phyloP scores from a whole-genome alignment of 495 filamentous ascomycete genomes.

The Cercophora sp. region DNA sequence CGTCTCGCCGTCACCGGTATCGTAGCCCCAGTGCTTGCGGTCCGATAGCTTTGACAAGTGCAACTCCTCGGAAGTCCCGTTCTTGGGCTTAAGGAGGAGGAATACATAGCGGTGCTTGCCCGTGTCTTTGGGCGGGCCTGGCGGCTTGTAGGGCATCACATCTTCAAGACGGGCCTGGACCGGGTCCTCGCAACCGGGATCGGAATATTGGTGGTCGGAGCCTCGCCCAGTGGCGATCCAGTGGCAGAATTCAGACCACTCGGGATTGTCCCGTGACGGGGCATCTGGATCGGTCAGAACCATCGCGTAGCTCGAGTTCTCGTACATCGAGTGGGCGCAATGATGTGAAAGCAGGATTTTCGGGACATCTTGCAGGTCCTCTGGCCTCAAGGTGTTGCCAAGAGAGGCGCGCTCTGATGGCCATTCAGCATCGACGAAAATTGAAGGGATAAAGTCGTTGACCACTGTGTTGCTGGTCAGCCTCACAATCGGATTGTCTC shows the following conservation, averaged over 20 bases:
- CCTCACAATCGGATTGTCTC: not conserved
- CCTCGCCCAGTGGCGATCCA: conserved; percentile 54
- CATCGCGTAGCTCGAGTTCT: conserved; percentile 35
- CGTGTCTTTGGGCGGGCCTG: conserved; percentile 60
- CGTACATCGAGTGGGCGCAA: not conserved
- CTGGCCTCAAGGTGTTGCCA: conserved; percentile 59
- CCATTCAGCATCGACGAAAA: conserved; percentile 51
- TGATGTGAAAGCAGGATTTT: conserved; percentile 31
- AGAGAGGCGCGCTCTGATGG: conserved; percentile 43
- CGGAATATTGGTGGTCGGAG: not conserved
- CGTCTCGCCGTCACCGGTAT: conserved; percentile 36
- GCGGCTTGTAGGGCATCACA: conserved; percentile 56
- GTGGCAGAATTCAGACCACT: conserved; percentile 70
- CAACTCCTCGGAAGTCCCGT: conserved; percentile 34
- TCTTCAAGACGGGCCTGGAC: conserved; percentile 26
- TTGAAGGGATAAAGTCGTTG: conserved; percentile 57
- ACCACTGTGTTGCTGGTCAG: conserved; percentile 42
- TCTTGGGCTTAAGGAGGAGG: conserved; percentile 47
- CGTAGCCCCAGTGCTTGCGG: conserved; percentile 59
- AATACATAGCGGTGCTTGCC: conserved; percentile 69
- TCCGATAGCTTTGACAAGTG: conserved; percentile 52
- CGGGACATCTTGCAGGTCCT: conserved; percentile 48
- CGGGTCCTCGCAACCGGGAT: not conserved
- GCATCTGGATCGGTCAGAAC: conserved; percentile 68
- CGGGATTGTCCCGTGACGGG: conserved; percentile 57